These are phyloP conservation scores for Sedum album DNA, from an alignment of 164 flowering plant genomes.

Conservation along the genomic window DNA sequence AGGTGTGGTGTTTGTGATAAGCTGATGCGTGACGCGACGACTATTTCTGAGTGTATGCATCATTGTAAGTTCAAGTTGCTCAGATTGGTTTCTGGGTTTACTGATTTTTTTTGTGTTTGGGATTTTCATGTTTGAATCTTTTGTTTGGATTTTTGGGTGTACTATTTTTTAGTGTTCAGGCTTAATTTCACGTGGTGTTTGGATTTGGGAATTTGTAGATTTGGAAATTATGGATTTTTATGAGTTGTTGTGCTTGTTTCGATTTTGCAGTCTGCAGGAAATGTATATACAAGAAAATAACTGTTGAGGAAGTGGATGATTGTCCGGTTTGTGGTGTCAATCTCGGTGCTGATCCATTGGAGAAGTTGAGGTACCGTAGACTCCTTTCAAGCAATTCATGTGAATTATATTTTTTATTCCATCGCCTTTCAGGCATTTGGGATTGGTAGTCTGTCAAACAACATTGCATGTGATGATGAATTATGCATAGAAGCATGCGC, in stretches of 20 bases:
- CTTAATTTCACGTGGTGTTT: neutral
- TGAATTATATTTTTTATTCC: neutral
- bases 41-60: slow-evolving; percentile 86
- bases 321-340: slow-evolving; percentile 85
- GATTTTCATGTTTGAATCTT: slow-evolving; percentile 12
- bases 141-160: slow-evolving; percentile 19
- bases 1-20: slow-evolving; percentile 80
- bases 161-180: neutral
- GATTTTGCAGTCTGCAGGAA: slow-evolving; percentile 76
- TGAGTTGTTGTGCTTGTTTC: slow-evolving; percentile 6
- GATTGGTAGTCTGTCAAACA: neutral
- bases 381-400: neutral
- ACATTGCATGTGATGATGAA: neutral
- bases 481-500: neutral
- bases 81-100: neutral
- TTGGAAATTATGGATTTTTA: neutral
- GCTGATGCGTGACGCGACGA: slow-evolving; percentile 73
- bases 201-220: neutral
- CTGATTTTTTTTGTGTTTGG: neutral
- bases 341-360: slow-evolving; percentile 78
- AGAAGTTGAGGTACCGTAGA: slow-evolving; percentile 62
- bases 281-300: slow-evolving; percentile 77
- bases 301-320: slow-evolving; percentile 65
- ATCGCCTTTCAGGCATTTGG: neutral
- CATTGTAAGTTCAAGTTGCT: slow-evolving; percentile 50